These are phyloP conservation scores for Aspergillus neotritici DNA, from an alignment of 2,329 filamentous ascomycete species.

Conservation along the genomic window DNA sequence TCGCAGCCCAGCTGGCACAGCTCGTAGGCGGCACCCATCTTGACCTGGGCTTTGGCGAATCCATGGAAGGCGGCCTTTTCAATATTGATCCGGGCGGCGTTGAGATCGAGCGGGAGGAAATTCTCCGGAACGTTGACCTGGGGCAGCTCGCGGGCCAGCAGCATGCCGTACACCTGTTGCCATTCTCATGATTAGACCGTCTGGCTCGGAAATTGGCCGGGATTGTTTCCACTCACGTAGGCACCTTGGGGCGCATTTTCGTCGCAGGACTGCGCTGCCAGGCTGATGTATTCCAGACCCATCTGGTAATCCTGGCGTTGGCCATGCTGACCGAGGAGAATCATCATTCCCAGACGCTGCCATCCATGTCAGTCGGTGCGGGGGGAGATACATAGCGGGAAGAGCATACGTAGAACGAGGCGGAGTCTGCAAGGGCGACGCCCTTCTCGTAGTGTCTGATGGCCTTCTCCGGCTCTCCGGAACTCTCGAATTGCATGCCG, in stretches of 20 bases:
- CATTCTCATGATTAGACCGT: conserved; percentile 2
- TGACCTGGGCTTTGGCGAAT: conserved; percentile 92
- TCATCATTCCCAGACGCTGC: conserved; percentile 94
- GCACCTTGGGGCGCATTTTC: conserved; percentile 96
- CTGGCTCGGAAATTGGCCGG: background rate
- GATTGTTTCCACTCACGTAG: conserved; percentile 49
- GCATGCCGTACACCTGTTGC: conserved; percentile 74
- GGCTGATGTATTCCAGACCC: conserved; percentile 75
- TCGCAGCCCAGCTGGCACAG: conserved; percentile 89
- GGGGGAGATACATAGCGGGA: background rate
- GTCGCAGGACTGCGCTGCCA: conserved; percentile 79
- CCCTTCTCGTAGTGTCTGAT: conserved; percentile 85
- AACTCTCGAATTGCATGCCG: conserved; percentile 96
- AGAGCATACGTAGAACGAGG: conserved; percentile 60
- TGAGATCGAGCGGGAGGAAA: conserved; percentile 65
- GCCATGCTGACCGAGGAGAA: conserved; percentile 85
- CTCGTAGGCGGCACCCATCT: conserved; percentile 95
- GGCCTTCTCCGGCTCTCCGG: conserved; percentile 85
- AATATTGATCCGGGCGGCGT: conserved; percentile 75
- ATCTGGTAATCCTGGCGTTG: conserved; percentile 72
- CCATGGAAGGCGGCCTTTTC: conserved; percentile 95
- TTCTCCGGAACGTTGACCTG: conserved; percentile 75
- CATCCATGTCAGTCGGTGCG: conserved; percentile 19
- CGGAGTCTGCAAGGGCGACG: conserved; percentile 74
- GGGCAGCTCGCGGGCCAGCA: conserved; percentile 83